Evolutionary conservation across 1,284 basidiomycete species (phyloP).

Genomic region (Sporisorium exsertum): DNA sequence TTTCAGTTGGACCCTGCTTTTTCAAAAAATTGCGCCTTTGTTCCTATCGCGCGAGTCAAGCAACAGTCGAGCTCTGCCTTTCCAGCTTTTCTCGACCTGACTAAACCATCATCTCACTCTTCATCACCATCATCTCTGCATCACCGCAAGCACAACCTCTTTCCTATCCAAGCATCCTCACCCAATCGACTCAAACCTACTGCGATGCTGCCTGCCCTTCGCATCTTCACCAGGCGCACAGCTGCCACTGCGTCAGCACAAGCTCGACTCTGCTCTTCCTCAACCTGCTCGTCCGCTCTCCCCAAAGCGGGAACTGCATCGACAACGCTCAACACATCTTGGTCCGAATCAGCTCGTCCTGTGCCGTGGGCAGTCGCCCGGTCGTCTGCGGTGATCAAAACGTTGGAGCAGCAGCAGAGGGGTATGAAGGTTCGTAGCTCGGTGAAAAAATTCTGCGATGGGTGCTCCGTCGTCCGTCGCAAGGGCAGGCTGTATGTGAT

Average conservation of each 20-base stretch:
- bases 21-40: neutral
- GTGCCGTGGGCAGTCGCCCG: neutral
- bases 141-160: neutral
- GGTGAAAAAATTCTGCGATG: slow-evolving; percentile 77
- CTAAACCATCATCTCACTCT: slow-evolving; percentile 22
- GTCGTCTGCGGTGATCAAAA: slow-evolving; percentile 7
- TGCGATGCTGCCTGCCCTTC: slow-evolving; percentile 22
- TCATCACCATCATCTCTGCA: neutral
- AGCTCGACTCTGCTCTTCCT: slow-evolving; percentile 32
- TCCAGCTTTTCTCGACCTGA: neutral
- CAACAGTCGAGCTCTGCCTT: neutral
- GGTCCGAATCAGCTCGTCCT: neutral
- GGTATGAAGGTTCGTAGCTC: slow-evolving; percentile 97
- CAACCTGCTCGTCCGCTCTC: slow-evolving; percentile 17
- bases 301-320: slow-evolving; percentile 16
- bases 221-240: slow-evolving; percentile 18
- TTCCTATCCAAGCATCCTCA: neutral
- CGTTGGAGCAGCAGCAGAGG: slow-evolving; percentile 68
- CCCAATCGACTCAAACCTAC: neutral
- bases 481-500: slow-evolving; percentile 94
- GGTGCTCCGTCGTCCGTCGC: slow-evolving; percentile 71
- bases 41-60: slow-evolving; percentile 45
- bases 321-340: slow-evolving; percentile 1
- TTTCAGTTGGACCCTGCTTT: slow-evolving; percentile 4
- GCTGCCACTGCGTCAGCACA: slow-evolving; percentile 15